Percentiles rank a stretch among this genome's conserved stretches.
These are phyloP conservation scores for Camelina hispida DNA, from an alignment of 345 rosid species.

Conservation along the genomic window DNA sequence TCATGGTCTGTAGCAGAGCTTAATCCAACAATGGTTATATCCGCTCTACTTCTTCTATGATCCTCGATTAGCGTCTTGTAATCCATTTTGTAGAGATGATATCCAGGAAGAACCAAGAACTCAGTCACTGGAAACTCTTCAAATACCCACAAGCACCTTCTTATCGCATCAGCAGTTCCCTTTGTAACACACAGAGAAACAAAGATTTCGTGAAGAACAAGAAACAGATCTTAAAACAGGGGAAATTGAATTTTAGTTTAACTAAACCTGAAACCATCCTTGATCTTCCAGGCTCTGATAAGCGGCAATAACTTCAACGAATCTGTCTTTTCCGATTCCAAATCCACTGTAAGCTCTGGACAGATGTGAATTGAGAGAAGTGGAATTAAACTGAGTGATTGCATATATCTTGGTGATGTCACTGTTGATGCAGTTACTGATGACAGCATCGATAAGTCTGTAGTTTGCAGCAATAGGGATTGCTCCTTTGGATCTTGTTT, in stretches of 20 bases:
- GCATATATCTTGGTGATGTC: conserved; percentile 83
- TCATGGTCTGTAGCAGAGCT: conserved; percentile 50
- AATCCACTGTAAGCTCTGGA: conserved; percentile 68
- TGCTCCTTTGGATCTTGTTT: conserved; percentile 83
- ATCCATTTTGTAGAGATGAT: conserved; percentile 87
- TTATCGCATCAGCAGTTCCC: conserved; percentile 93
- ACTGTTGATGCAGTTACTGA: conserved; percentile 89
- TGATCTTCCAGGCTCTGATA: conserved; percentile 77
- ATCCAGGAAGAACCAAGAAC: conserved; percentile 81
- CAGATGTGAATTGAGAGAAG: conserved; percentile 82
- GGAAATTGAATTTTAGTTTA: neutral
- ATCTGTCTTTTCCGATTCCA: conserved; percentile 66
- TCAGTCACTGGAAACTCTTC: conserved; percentile 76
- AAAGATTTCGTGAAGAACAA: conserved; percentile 22
- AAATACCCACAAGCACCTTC: conserved; percentile 82
- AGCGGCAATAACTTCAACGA: conserved; percentile 81
- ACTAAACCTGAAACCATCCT: conserved; percentile 79
- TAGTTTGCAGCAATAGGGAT: conserved; percentile 78
- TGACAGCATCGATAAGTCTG: conserved; percentile 77
- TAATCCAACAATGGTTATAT: conserved; percentile 66
- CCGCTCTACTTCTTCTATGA: conserved; percentile 60
- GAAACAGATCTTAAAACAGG: conserved; percentile 11
- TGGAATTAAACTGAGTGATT: conserved; percentile 86
- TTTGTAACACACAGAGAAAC: conserved; percentile 23
- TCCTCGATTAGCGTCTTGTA: conserved; percentile 64